A percentile compares a stretch with the other conserved stretches of the same genome.
These are phyloP conservation scores for Tuber microsphaerosporum DNA, from an alignment of 495 filamentous ascomycete species.

Conservation along the genomic window DNA sequence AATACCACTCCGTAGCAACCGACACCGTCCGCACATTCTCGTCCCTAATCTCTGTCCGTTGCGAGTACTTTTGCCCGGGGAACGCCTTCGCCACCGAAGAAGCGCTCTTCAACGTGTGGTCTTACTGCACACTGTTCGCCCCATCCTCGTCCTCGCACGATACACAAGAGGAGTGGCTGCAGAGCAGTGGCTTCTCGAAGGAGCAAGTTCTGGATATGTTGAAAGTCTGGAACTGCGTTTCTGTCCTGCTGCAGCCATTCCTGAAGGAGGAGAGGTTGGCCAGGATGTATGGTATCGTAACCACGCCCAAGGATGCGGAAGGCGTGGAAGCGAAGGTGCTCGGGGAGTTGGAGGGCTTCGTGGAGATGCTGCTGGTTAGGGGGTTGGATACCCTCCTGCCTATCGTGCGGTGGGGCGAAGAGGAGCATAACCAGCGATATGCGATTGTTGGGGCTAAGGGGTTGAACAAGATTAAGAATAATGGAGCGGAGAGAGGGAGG, in stretches of 20 bases:
- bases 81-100: slow-evolving; percentile 17
- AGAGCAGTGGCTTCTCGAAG: not conserved
- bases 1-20: slow-evolving; percentile 14
- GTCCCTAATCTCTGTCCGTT: slow-evolving; percentile 28
- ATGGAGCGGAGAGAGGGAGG: slow-evolving; percentile 12
- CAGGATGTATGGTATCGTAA: slow-evolving; percentile 18
- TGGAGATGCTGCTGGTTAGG: not conserved
- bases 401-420: slow-evolving; percentile 22
- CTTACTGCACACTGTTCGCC: slow-evolving; percentile 22
- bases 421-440: slow-evolving; percentile 24
- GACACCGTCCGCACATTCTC: slow-evolving; percentile 20
- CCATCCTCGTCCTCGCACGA: not conserved
- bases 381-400: slow-evolving; percentile 22
- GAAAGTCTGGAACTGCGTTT: slow-evolving; percentile 33
- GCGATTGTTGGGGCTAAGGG: slow-evolving; percentile 22
- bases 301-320: not conserved
- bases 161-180: slow-evolving; percentile 21
- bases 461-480: slow-evolving; percentile 2
- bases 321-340: not conserved
- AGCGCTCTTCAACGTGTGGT: slow-evolving; percentile 37
- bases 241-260: slow-evolving; percentile 32
- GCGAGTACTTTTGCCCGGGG: slow-evolving; percentile 21
- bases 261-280: slow-evolving; percentile 19
- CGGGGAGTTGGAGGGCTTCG: not conserved
- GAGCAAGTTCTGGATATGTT: slow-evolving; percentile 27